A percentile compares a stretch with the other conserved stretches of the same genome.
phyloP scores from a whole-genome alignment of 1,284 basidiomycete genomes.

The Tilletia walkeri region DNA sequence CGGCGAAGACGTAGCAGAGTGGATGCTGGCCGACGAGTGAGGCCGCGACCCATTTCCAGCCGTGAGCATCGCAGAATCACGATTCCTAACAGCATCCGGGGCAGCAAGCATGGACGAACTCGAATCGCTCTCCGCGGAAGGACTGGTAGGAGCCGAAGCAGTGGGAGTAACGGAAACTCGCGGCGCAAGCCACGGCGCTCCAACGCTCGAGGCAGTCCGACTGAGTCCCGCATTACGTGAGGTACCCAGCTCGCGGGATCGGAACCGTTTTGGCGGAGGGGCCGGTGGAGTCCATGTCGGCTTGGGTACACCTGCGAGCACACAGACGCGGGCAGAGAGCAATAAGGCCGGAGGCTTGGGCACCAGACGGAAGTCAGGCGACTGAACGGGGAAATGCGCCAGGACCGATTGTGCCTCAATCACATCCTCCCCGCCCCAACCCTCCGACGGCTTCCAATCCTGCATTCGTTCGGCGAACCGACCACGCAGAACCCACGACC shows the following conservation, averaged over 20 bases:
- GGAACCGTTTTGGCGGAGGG: background rate
- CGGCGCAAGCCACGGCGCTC: slow-evolving; percentile 14
- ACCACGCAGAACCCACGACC: slow-evolving; percentile 13
- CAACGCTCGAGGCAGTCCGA: background rate
- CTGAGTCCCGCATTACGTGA: too few relatives aligned
- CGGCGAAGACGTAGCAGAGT: background rate
- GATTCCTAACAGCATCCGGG: too few relatives aligned
- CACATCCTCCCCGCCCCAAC: too few relatives aligned
- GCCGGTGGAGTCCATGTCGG: background rate
- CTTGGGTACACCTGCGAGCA: slow-evolving; percentile 1
- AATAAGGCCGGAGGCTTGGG: background rate
- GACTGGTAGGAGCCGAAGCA: too few relatives aligned
- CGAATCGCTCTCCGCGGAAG: too few relatives aligned
- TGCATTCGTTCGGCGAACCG: slow-evolving; percentile 1
- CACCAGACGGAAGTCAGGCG: background rate
- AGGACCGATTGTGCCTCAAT: background rate
- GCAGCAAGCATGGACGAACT: too few relatives aligned
- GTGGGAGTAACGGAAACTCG: background rate
- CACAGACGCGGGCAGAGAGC: slow-evolving; percentile 4
- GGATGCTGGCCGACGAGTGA: background rate
- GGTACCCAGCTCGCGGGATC: background rate
- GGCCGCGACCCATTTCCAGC: background rate
- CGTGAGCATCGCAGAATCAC: slow-evolving; percentile 5
- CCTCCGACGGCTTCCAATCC: background rate
- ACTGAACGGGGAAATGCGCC: too few relatives aligned